Evolutionary conservation across 2,329 filamentous ascomycete genomes (phyloP), one percentile per base, ranked within the genome.

Genomic region (Calonectria naviculata): DNA sequence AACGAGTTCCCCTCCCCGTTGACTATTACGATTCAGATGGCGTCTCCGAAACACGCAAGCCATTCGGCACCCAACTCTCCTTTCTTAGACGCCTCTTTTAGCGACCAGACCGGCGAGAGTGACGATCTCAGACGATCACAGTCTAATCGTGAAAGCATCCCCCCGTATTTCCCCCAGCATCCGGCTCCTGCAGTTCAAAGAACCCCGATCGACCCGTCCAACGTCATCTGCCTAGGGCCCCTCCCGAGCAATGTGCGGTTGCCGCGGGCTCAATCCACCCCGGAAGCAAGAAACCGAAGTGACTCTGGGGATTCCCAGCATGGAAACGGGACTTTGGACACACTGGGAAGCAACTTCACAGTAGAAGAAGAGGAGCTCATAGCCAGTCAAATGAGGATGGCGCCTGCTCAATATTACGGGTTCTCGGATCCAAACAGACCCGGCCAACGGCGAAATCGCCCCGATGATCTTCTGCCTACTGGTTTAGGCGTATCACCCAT

Each of bases 281-380:
- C 56, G 8, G 41, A 52, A 65, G 38, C 58, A 19, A 44, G 65
- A 10, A 31, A 65, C 17, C 44, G 72, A 29, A 71, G 44, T 38
- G 71, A 46, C 13, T 65, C 68, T 17, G 28, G 38, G 7, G 60
- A 61, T 19, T 66, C 31, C 12, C 26, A 46, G 13, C 34, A 71
- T 31, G 71, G 69, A 3, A 68, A 71, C 1, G 65, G 60, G 12
- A 75, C 77, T 4, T 61, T 80, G 36, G 85, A 86, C 68, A 90
- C 88, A 3, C 78, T 90, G 9, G 88, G 89, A 24, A 90, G 89
- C 77, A 89, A 90, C 68, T 91, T 85, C 74, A 91, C 89, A 0
- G 85, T 89, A 12, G 86, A 90, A 28, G 87, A 91, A 71, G 86
- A 87, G 70, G 78, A 80, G 8, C 63, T 47, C 29, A 74, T 81